A percentile compares a stretch with the other conserved stretches of the same genome.
These are phyloP conservation scores for Limtongia smithiae DNA, from an alignment of 805 yeast species.

Conservation along the genomic window DNA sequence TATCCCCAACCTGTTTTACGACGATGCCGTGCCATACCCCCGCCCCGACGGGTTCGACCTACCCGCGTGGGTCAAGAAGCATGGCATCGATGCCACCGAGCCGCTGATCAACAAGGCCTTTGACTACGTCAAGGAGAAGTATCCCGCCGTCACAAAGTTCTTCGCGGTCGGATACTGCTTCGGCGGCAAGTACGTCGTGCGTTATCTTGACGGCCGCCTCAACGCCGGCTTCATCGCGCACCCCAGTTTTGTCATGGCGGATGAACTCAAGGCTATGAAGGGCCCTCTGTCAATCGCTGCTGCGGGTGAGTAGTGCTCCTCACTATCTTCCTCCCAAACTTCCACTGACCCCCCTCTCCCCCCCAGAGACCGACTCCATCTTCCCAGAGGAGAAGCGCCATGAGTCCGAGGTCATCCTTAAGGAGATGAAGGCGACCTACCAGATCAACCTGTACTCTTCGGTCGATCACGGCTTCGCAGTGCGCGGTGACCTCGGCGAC, in stretches of 20 bases:
- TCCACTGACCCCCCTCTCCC: neutral
- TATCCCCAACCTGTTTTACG: constrained; percentile 61
- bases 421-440: constrained; percentile 52
- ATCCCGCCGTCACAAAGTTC: constrained; percentile 43
- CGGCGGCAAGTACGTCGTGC: constrained; percentile 64
- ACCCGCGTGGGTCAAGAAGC: constrained; percentile 46
- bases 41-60: constrained; percentile 17
- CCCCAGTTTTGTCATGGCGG: constrained; percentile 65
- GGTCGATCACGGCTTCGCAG: constrained; percentile 71
- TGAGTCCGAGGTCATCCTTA: constrained; percentile 55
- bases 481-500: constrained; percentile 63
- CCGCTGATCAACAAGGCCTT: constrained; percentile 50
- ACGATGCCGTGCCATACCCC: constrained; percentile 42
- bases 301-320: constrained; percentile 49
- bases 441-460: constrained; percentile 60
- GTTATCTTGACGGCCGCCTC: constrained; percentile 41
- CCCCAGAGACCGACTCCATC: constrained; percentile 48
- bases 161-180: constrained; percentile 66
- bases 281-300: constrained; percentile 67
- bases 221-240: constrained; percentile 67
- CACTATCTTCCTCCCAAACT: neutral
- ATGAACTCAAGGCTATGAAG: constrained; percentile 59
- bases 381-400: constrained; percentile 64
- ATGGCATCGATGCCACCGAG: constrained; percentile 43
- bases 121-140: constrained; percentile 39